phyloP scores from a whole-genome alignment of 495 filamentous ascomycete species.

The Neurospora terricola region DNA sequence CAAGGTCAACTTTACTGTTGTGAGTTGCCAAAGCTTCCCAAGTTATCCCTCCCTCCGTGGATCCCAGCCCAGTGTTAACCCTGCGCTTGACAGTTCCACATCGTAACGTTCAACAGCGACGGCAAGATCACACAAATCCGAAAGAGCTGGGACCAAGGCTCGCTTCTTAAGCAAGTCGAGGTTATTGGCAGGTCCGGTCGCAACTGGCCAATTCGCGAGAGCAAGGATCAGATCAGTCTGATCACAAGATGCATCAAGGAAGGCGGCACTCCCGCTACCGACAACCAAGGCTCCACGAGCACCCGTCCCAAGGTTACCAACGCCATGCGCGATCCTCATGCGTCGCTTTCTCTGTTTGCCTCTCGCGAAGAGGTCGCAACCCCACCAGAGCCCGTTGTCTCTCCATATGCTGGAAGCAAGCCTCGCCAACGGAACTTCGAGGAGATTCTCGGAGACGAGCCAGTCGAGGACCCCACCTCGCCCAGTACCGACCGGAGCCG shows the following conservation, averaged over 20 bases:
- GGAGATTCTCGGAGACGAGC: constrained; percentile 39
- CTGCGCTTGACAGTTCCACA: constrained; percentile 56
- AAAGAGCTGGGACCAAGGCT: constrained; percentile 90
- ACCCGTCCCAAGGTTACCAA: constrained; percentile 40
- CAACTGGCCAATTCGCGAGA: constrained; percentile 91
- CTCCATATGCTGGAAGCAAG: constrained; percentile 38
- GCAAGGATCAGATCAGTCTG: constrained; percentile 70
- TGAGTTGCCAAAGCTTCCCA: constrained; percentile 35
- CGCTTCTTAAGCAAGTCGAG: constrained; percentile 84
- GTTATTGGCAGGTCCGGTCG: constrained; percentile 81
- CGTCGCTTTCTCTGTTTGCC: constrained; percentile 63
- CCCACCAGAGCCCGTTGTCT: constrained; percentile 35
- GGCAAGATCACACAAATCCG: constrained; percentile 76
- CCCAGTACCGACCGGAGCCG: constrained; percentile 39
- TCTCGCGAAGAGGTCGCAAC: constrained; percentile 47
- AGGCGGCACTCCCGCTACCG: constrained; percentile 10
- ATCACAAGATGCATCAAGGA: constrained; percentile 46
- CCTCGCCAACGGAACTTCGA: constrained; percentile 43
- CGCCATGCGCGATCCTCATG: constrained; percentile 56
- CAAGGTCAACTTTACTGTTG: constrained; percentile 70
- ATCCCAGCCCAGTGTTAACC: constrained; percentile 18
- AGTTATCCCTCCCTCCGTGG: constrained; percentile 1
- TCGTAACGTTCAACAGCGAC: constrained; percentile 70
- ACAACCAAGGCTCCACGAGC: constrained; percentile 19
- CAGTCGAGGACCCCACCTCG: constrained; percentile 29